These are phyloP conservation scores for Hymenoscyphus repandus DNA, from an alignment of 2,329 filamentous ascomycete genomes.

Conservation along the genomic window DNA sequence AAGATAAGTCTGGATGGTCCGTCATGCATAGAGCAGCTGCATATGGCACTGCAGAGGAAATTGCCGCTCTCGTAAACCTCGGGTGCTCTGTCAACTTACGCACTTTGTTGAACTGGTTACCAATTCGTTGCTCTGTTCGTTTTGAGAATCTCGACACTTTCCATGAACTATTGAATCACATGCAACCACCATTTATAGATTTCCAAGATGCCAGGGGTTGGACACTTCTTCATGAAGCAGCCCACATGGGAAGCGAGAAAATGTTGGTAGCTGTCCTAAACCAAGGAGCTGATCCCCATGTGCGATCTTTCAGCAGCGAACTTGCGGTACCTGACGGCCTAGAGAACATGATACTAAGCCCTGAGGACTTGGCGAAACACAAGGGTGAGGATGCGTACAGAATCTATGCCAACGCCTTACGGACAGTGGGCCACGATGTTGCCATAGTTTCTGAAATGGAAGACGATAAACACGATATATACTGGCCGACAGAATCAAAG, in stretches of 20 bases:
- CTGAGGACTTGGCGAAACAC: background rate
- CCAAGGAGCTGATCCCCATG: slow-evolving; percentile 5
- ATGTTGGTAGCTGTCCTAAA: slow-evolving; percentile 1
- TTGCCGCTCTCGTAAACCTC: background rate
- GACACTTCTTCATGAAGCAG: slow-evolving; percentile 5
- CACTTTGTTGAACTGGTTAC: background rate
- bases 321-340: background rate
- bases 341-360: background rate
- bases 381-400: background rate
- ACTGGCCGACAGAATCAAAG: no score
- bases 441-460: background rate
- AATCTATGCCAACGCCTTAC: background rate
- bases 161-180: background rate
- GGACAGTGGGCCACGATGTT: background rate
- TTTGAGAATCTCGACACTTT: slow-evolving; percentile 5
- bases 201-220: slow-evolving; percentile 1
- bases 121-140: background rate
- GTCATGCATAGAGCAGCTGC: slow-evolving; percentile 4
- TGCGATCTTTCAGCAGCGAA: background rate
- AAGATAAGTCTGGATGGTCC: slow-evolving; percentile 4
- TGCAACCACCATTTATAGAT: background rate
- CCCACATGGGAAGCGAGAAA: background rate
- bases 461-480: slow-evolving; percentile 1
- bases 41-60: background rate
- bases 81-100: background rate